A percentile compares a stretch with the other conserved stretches of the same genome.
Conservation (phyloP, 345 rosid genomes). For the Brassica juncea region DNA sequence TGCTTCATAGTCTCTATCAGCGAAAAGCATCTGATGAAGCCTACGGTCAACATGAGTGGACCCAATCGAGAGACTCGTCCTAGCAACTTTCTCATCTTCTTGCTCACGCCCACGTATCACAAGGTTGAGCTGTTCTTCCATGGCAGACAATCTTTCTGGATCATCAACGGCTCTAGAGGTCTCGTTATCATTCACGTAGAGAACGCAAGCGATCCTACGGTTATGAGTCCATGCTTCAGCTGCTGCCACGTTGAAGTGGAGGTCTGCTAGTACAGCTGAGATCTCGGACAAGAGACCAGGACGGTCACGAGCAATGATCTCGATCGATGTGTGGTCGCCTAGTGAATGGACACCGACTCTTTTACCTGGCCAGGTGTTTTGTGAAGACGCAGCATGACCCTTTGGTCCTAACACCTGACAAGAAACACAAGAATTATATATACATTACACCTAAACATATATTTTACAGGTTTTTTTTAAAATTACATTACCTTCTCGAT, state of each 20-base stretch:
- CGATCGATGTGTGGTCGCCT: slow-evolving; percentile 85
- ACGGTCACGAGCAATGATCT: slow-evolving; percentile 82
- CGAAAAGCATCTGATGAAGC: slow-evolving; percentile 93
- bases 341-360: slow-evolving; percentile 75
- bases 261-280: slow-evolving; percentile 76
- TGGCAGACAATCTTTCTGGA: slow-evolving; percentile 53
- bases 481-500: slow-evolving; percentile 54
- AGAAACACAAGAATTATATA: slow-evolving; percentile 2
- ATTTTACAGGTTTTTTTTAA: not conserved
- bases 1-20: slow-evolving; percentile 87
- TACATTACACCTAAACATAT: not conserved
- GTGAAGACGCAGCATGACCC: slow-evolving; percentile 52
- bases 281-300: slow-evolving; percentile 90
- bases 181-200: slow-evolving; percentile 71
- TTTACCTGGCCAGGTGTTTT: slow-evolving; percentile 64
- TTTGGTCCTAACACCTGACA: slow-evolving; percentile 76
- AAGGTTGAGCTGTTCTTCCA: slow-evolving; percentile 84
- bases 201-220: slow-evolving; percentile 72
- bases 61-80: slow-evolving; percentile 79
- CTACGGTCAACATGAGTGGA: slow-evolving; percentile 84
- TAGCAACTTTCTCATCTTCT: slow-evolving; percentile 58
- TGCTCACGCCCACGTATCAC: slow-evolving; percentile 68
- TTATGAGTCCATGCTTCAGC: slow-evolving; percentile 98
- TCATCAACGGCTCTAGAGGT: slow-evolving; percentile 63
- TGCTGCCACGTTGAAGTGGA: slow-evolving; percentile 73